Base-by-base conservation (phyloP, 176 grass and related monocot species). In the Oryza coarctata region DNA sequence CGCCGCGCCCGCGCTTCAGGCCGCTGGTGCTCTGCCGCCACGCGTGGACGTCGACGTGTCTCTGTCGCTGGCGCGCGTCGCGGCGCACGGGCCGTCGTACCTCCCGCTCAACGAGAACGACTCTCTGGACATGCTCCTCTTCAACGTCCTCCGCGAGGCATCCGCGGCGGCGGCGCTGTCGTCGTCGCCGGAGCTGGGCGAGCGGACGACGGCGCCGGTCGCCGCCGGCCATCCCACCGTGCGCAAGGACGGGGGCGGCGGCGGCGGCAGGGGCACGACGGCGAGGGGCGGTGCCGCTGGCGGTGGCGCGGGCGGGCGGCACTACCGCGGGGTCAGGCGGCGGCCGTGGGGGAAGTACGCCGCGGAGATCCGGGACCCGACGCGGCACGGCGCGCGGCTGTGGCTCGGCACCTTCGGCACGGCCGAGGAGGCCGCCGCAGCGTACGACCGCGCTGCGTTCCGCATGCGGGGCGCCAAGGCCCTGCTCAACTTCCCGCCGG, bases 391-490 rank as follows among this genome's bases (percentile, higher is more conserved):
- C 27, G 83, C 92, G 63, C 88, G 95, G 49, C 84, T 94, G 41
- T 98, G 95, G 95, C 95, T 98, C 72, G 95, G 95, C 63, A 98
- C 95, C 9, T 98, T 94, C 75, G 81, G 79, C 82, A 98, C 95
- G 27, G 90, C 95, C 14, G 88, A 94, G 78, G 90, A 88, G 76
- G 95, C 95, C 3, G 92, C 95, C 41, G 74, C 36, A 14, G 95
- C 89, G 11, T 98, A 98, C 79, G 95, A 98, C 84, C 71, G n/a
- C 20, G 92, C 92, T 34, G 95, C 95, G 34, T 73, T 98, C 77
- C 88, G 95, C 65, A 86, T 98, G 62, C 87, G 91, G 22, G 95
- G 95, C 14, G 55, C 90, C 67, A 98, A 88, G 81, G 95, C 95
- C 78, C 76, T 90, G 74, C 93, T 94, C 66, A 98, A 98, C 81